phyloP scores from a whole-genome alignment of 164 flowering plant genomes.

The Paratinospora sagittata region DNA sequence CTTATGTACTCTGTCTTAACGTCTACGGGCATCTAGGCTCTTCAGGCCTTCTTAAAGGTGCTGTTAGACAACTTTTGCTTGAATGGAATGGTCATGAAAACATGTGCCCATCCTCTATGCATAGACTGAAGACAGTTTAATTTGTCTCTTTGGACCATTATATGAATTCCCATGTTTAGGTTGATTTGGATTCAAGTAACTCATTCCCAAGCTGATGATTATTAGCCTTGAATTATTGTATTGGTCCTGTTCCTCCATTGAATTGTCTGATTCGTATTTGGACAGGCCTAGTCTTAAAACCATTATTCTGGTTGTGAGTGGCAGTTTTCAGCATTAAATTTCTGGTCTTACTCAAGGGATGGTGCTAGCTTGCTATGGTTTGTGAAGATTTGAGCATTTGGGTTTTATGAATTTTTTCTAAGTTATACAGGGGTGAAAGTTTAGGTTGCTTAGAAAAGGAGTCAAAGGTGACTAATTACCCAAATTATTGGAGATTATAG shows the following conservation, averaged over 20 bases:
- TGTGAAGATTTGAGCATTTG: background rate
- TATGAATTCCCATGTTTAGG: background rate
- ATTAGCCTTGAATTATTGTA: background rate
- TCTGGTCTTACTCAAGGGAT: too few species aligned
- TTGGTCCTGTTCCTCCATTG: background rate
- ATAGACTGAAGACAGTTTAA: background rate
- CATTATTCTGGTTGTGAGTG: too few species aligned
- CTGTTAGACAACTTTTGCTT: background rate
- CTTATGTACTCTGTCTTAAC: too few species aligned
- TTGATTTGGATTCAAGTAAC: background rate
- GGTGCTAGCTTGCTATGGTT: background rate
- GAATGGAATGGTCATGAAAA: background rate
- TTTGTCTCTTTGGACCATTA: background rate
- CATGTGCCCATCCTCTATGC: background rate
- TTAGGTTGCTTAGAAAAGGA: background rate
- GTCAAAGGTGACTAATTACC: background rate
- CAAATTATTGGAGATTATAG: too few species aligned
- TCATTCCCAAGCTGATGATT: background rate
- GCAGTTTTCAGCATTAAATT: too few species aligned
- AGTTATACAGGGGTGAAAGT: too few species aligned
- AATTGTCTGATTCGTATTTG: too few species aligned
- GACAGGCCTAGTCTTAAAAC: too few species aligned
- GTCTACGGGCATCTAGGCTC: too few species aligned
- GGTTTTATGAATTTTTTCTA: background rate
- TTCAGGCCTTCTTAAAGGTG: background rate